A percentile compares a stretch with the other conserved stretches of the same genome.
Conservation (phyloP, 2,329 filamentous ascomycete genomes). For the Ophiostoma sp. region DNA sequence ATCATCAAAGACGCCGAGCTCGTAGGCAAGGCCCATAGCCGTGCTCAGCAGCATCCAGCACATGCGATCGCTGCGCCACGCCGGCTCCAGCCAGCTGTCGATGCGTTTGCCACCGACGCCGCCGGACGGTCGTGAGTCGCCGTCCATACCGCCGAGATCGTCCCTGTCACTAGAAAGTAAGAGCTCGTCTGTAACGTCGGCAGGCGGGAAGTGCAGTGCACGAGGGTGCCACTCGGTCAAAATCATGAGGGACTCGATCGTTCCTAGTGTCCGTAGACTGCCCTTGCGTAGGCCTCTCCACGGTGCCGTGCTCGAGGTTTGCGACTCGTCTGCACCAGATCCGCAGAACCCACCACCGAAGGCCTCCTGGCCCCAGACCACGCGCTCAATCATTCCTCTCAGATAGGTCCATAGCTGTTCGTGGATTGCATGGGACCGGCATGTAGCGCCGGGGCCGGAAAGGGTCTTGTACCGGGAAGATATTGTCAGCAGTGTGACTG, state of each 20-base stretch:
- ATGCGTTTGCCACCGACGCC: conserved; percentile 79
- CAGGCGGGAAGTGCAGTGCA: conserved; percentile 85
- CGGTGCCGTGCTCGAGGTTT: conserved; percentile 63
- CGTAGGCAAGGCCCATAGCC: conserved; percentile 82
- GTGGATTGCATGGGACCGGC: conserved; percentile 84
- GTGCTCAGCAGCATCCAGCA: conserved; percentile 97
- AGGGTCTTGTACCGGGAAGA: conserved; percentile 81
- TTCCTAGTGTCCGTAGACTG: conserved; percentile 82
- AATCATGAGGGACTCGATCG: conserved; percentile 88
- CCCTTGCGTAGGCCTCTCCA: conserved; percentile 67
- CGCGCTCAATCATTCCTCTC: conserved; percentile 88
- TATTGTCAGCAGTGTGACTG: conserved; percentile 86
- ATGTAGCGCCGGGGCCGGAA: conserved; percentile 71
- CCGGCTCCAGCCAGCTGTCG: conserved; percentile 93
- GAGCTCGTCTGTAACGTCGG: conserved; percentile 66
- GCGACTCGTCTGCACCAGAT: conserved; percentile 57
- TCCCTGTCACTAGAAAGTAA: conserved; percentile 55
- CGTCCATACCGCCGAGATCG: conserved; percentile 40
- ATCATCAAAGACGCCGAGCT: conserved; percentile 91
- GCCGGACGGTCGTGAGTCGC: conserved; percentile 51
- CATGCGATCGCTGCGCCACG: conserved; percentile 91
- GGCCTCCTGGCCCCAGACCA: conserved; percentile 93
- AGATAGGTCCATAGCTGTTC: conserved; percentile 94
- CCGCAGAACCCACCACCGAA: conserved; percentile 85
- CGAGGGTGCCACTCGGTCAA: conserved; percentile 96